These are phyloP conservation scores for Astathelohania contejeani DNA, from an alignment of 371 early-diverging fungal genomes.

Conservation along the genomic window DNA sequence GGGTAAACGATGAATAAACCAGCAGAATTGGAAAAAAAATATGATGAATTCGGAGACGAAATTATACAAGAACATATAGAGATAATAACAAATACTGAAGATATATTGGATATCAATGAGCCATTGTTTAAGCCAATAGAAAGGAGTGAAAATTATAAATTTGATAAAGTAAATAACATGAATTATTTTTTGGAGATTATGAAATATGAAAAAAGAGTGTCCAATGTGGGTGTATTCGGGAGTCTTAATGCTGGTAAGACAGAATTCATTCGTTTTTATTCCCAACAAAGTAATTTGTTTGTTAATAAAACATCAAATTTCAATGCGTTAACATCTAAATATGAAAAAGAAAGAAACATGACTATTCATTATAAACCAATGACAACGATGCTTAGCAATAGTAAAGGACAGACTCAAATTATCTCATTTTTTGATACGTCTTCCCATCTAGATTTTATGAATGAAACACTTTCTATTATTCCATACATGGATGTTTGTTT, in stretches of 20 bases:
- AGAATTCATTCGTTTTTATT: background rate
- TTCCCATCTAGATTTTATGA: background rate
- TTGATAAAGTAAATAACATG: background rate
- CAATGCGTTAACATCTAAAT: background rate
- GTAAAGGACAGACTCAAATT: background rate
- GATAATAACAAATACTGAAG: too few species aligned
- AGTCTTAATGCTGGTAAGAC: background rate
- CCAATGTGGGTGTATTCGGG: slow-evolving; percentile 1
- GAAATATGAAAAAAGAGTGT: background rate
- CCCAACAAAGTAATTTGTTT: background rate
- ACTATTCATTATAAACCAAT: background rate
- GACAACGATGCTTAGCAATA: background rate
- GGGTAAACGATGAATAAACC: too few species aligned
- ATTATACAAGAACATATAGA: too few species aligned
- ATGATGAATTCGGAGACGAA: too few species aligned
- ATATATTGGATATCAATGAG: too few species aligned
- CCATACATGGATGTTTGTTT: background rate
- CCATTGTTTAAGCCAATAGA: too few species aligned
- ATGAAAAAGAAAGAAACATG: background rate
- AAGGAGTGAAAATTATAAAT: background rate
- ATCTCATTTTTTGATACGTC: background rate
- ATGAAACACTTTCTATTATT: background rate
- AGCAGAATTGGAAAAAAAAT: too few species aligned
- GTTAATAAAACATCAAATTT: background rate
- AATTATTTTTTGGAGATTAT: background rate